Evolutionary conservation across 2,329 filamentous ascomycete species (phyloP).

Genomic region (Rhexocercosporidium sp.): DNA sequence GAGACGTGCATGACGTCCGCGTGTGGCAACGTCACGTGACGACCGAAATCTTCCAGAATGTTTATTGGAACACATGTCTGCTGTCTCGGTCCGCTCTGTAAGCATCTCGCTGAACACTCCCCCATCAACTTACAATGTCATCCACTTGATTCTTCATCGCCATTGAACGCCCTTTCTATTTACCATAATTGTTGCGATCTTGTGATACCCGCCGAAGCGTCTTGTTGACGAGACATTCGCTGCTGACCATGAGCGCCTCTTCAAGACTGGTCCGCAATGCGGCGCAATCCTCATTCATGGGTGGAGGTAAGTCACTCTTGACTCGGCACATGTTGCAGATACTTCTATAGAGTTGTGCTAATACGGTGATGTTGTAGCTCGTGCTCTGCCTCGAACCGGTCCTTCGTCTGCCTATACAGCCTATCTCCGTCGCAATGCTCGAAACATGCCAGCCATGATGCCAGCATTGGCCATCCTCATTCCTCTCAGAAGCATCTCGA

Average conservation of each 20-base stretch:
- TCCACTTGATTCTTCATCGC: slow-evolving; percentile 21
- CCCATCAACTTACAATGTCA: slow-evolving; percentile 26
- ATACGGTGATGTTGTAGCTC: slow-evolving; percentile 33
- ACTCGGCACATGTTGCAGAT: background rate
- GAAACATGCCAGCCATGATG: slow-evolving; percentile 40
- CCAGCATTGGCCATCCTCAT: slow-evolving; percentile 62
- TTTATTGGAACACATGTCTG: slow-evolving; percentile 24
- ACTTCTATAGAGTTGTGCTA: slow-evolving; percentile 7
- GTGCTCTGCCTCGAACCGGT: slow-evolving; percentile 38
- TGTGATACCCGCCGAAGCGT: slow-evolving; percentile 8
- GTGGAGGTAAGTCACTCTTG: slow-evolving; percentile 33
- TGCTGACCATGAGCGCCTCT: slow-evolving; percentile 43
- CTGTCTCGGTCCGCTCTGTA: slow-evolving; percentile 20
- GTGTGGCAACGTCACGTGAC: slow-evolving; percentile 11
- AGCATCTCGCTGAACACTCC: slow-evolving; percentile 22
- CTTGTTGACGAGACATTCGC: slow-evolving; percentile 29
- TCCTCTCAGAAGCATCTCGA: slow-evolving; percentile 60
- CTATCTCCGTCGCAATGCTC: slow-evolving; percentile 42
- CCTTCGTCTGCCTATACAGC: slow-evolving; percentile 41
- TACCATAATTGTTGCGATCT: slow-evolving; percentile 14
- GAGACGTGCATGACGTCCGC: background rate
- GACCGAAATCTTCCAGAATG: slow-evolving; percentile 18
- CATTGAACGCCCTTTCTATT: background rate
- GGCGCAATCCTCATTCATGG: slow-evolving; percentile 41
- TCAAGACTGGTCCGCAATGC: slow-evolving; percentile 44